phyloP scores from a whole-genome alignment of 306 rosid species.

The Lagenaria siceraria region DNA sequence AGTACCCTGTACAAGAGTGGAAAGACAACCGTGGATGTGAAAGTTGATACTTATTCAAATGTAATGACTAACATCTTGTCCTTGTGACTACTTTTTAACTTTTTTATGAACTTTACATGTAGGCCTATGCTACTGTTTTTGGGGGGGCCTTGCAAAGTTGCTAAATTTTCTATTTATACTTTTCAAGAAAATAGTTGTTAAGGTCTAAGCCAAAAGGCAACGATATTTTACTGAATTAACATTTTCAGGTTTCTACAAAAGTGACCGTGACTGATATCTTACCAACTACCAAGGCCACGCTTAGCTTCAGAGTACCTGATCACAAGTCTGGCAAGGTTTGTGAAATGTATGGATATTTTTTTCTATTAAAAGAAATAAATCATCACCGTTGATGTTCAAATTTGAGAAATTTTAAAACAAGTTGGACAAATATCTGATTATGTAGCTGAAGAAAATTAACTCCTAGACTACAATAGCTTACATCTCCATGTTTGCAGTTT shows the following conservation, averaged over 20 bases:
- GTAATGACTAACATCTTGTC: constrained; percentile 31
- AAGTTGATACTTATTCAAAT: constrained; percentile 70
- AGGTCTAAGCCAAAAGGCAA: background rate
- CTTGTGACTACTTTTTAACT: background rate
- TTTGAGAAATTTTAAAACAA: background rate
- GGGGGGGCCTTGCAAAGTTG: background rate
- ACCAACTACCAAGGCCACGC: constrained; percentile 48
- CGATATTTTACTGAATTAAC: background rate
- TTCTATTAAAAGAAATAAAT: background rate
- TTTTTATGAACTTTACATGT: background rate
- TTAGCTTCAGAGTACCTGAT: constrained; percentile 87
- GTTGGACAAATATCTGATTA: background rate
- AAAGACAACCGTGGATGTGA: constrained; percentile 61
- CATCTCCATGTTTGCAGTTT: background rate
- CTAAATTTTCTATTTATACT: background rate
- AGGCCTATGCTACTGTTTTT: background rate
- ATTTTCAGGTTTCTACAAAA: constrained; percentile 60
- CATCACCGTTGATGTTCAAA: background rate
- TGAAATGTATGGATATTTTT: background rate
- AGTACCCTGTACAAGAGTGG: constrained; percentile 71
- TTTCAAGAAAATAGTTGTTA: background rate
- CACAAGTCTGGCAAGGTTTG: constrained; percentile 94
- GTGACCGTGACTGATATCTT: constrained; percentile 52
- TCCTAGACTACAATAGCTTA: background rate
- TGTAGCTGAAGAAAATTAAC: background rate